phyloP scores from a whole-genome alignment of 257 asterid genomes.

The Solanum lycopersicoides region DNA sequence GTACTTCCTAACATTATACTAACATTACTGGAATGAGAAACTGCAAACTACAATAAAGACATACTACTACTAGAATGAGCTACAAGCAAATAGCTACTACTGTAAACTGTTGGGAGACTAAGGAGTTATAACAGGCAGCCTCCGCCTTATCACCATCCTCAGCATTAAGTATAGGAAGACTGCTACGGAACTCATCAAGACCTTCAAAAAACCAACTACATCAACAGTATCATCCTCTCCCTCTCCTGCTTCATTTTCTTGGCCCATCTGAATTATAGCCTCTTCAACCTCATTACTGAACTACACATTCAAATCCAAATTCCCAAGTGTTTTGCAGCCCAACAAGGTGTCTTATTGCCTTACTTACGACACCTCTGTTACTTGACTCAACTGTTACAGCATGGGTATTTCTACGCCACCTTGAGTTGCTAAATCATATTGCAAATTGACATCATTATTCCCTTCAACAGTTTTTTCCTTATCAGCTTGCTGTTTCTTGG shows the following conservation, averaged over 20 bases:
- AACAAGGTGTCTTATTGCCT: conserved; percentile 48
- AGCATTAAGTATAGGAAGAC: conserved; percentile 71
- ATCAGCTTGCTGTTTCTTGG: conserved; percentile 33
- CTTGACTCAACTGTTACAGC: conserved; percentile 23
- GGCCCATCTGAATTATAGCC: conserved; percentile 41
- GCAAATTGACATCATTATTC: background rate
- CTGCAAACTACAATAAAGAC: background rate
- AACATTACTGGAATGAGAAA: background rate
- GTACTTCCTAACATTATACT: background rate
- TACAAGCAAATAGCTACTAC: background rate
- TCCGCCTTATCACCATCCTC: conserved; percentile 77
- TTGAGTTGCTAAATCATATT: conserved; percentile 26
- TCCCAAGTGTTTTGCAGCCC: conserved; percentile 56
- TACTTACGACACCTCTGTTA: conserved; percentile 29
- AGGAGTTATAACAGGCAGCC: conserved; percentile 33
- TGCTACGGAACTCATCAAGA: conserved; percentile 82
- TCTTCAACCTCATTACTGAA: conserved; percentile 81
- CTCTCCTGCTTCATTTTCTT: conserved; percentile 38
- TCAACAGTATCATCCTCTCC: conserved; percentile 77
- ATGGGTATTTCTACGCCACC: conserved; percentile 29
- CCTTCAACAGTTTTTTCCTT: conserved; percentile 37
- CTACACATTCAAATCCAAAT: conserved; percentile 87
- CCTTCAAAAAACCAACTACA: conserved; percentile 87
- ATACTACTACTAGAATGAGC: background rate
- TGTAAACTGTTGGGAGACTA: background rate